A percentile compares a stretch with the other conserved stretches of the same genome.
These are phyloP conservation scores for Hypomontagnella monticulosa DNA, from an alignment of 495 filamentous ascomycete genomes.

Conservation along the genomic window DNA sequence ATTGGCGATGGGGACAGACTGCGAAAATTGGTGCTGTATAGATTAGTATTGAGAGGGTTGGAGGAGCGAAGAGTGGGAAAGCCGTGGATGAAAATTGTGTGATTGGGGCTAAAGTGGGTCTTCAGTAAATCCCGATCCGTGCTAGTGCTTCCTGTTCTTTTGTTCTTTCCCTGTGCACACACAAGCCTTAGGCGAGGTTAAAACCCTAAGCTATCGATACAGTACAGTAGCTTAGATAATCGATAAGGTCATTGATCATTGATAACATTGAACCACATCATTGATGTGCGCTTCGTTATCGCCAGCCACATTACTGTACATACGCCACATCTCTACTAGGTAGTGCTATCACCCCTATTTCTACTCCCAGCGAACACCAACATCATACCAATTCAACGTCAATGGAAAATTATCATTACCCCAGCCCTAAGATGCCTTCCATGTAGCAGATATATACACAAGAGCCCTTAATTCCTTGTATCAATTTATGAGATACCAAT, in stretches of 20 bases:
- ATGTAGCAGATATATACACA: neutral
- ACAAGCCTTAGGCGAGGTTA: constrained; percentile 33
- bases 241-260: no score
- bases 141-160: constrained; percentile 5
- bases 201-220: constrained; percentile 28
- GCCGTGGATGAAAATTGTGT: constrained; percentile 28
- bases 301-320: no score
- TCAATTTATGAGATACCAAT: neutral
- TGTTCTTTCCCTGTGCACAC: neutral
- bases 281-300: no score
- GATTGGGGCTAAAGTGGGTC: constrained; percentile 29
- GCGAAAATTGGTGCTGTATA: constrained; percentile 11
- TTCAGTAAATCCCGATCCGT: constrained; percentile 11
- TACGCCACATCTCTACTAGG: no score
- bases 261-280: no score
- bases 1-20: constrained; percentile 17
- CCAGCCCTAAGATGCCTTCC: no score
- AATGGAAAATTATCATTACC: no score
- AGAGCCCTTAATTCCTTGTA: neutral
- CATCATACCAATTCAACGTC: no score
- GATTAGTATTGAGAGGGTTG: constrained; percentile 1
- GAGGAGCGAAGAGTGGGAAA: constrained; percentile 11
- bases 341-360: no score
- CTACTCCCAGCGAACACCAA: neutral
- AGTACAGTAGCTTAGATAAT: no score